Evolutionary conservation across 768 basidiomycete species (phyloP).

Genomic region (Candolleomyces eurysporus): DNA sequence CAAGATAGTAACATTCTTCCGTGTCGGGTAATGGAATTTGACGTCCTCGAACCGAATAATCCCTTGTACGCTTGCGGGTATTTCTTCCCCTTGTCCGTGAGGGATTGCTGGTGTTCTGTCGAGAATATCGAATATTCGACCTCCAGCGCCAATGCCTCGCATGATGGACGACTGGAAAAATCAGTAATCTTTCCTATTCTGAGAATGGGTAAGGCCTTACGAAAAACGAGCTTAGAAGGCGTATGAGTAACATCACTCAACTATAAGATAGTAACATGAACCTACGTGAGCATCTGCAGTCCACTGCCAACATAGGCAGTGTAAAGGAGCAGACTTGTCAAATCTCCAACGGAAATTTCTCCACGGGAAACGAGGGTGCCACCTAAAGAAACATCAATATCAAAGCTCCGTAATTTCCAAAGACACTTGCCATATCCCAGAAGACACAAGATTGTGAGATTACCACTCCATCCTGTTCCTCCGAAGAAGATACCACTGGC

Average conservation of each 20-base stretch:
- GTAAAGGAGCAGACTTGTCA: conserved; percentile 88
- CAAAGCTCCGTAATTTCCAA: neutral
- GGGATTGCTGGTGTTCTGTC: conserved; percentile 77
- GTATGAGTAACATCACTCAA: neutral
- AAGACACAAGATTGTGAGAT: conserved; percentile 83
- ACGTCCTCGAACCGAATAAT: conserved; percentile 80
- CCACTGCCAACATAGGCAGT: conserved; percentile 87
- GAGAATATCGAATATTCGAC: conserved; percentile 90
- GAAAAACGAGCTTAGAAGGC: conserved; percentile 43
- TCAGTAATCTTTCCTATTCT: neutral
- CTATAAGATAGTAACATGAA: conserved; percentile 10
- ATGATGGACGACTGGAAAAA: conserved; percentile 80
- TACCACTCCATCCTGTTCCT: conserved; percentile 89
- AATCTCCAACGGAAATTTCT: conserved; percentile 86
- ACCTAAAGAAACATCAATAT: conserved; percentile 42
- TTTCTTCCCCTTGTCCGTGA: conserved; percentile 54
- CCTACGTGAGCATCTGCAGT: conserved; percentile 75
- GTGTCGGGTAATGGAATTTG: conserved; percentile 86
- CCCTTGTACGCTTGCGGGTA: conserved; percentile 60
- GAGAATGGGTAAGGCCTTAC: conserved; percentile 30
- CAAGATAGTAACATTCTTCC: conserved; percentile 77
- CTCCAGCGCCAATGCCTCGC: conserved; percentile 93
- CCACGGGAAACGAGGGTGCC: conserved; percentile 88
- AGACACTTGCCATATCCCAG: conserved; percentile 78
- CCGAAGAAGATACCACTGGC: conserved; percentile 95